Evolutionary conservation across 2,329 filamentous ascomycete species (phyloP).

Genomic region (Neoscytalidium dimidiatum): DNA sequence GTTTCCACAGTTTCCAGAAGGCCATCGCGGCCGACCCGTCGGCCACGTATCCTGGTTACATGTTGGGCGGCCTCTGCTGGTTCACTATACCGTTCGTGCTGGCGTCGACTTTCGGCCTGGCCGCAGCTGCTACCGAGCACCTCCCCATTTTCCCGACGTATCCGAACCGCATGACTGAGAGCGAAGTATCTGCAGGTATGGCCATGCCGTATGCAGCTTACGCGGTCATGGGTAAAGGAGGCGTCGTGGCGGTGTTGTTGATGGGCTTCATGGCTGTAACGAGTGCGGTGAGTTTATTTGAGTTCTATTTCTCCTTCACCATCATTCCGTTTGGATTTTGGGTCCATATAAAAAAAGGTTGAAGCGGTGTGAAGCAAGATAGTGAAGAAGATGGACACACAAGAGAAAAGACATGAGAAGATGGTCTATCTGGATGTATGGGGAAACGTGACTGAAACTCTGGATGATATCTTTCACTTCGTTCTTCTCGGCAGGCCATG

Average conservation of each 20-base stretch:
- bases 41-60: slow-evolving; percentile 24
- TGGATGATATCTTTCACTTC: too few species aligned
- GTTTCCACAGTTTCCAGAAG: background rate
- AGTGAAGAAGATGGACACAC: too few species aligned
- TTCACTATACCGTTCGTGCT: slow-evolving; percentile 52
- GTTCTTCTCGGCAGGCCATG: too few species aligned
- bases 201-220: slow-evolving; percentile 33
- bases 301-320: too few species aligned
- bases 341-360: too few species aligned
- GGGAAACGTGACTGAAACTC: too few species aligned
- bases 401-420: too few species aligned
- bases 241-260: slow-evolving; percentile 32
- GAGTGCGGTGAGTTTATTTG: slow-evolving; percentile 20
- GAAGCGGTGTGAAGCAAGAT: too few species aligned
- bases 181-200: slow-evolving; percentile 32
- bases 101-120: slow-evolving; percentile 49
- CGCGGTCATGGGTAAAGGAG: slow-evolving; percentile 32
- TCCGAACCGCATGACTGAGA: slow-evolving; percentile 31
- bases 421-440: too few species aligned
- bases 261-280: slow-evolving; percentile 40
- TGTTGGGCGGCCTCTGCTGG: slow-evolving; percentile 49
- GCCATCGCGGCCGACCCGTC: slow-evolving; percentile 17
- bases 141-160: slow-evolving; percentile 48
- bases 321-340: too few species aligned
- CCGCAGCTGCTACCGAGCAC: slow-evolving; percentile 46